Percentiles rank a stretch among this genome's conserved stretches.
These are phyloP conservation scores for Backusella westeae DNA, from an alignment of 192 early-diverging fungal species.

Conservation along the genomic window DNA sequence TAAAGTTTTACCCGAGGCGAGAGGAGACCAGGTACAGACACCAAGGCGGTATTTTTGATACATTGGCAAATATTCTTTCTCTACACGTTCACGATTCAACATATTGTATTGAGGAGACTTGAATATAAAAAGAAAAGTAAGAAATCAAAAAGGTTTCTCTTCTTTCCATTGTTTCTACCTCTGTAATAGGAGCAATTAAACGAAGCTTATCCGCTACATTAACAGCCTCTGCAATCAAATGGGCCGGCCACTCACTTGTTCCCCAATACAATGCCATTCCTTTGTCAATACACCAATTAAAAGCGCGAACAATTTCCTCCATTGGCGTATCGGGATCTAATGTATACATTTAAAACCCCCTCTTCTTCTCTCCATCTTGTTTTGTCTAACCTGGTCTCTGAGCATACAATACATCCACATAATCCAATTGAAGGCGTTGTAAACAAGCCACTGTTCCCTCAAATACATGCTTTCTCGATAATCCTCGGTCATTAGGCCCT, in stretches of 20 bases:
- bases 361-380: background rate
- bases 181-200: conserved; percentile 66
- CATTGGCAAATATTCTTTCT: conserved; percentile 69
- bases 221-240: conserved; percentile 75
- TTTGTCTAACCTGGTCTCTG: conserved; percentile 62
- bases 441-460: conserved; percentile 74
- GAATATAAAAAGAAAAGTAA: background rate
- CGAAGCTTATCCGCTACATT: conserved; percentile 63
- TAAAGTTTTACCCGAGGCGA: conserved; percentile 52
- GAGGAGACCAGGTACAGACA: conserved; percentile 78
- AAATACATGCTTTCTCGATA: conserved; percentile 84
- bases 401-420: conserved; percentile 79
- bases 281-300: conserved; percentile 77
- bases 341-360: background rate
- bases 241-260: conserved; percentile 78
- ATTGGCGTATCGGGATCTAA: conserved; percentile 59
- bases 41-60: conserved; percentile 69
- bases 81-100: conserved; percentile 77
- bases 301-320: conserved; percentile 84
- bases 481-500: conserved; percentile 76
- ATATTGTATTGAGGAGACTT: conserved; percentile 87
- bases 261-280: conserved; percentile 86
- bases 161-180: conserved; percentile 23
- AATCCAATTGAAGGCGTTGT: conserved; percentile 68
- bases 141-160: background rate